Conservation (phyloP, 2,329 filamentous ascomycete species). For the Cordyceps tenuipes region DNA sequence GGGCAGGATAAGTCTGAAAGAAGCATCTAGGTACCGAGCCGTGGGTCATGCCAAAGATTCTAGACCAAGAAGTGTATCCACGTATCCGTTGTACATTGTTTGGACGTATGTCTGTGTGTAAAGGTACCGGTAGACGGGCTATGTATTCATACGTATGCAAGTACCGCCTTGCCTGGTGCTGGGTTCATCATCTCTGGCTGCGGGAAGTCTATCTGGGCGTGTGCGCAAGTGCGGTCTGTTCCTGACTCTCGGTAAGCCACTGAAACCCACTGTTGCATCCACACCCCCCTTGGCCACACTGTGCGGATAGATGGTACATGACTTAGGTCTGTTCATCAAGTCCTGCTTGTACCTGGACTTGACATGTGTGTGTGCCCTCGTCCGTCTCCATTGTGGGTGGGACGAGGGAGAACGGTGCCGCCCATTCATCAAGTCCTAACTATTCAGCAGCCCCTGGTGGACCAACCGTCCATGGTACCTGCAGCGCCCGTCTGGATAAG, state of each 20-base stretch:
- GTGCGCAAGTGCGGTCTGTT: background rate
- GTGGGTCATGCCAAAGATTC: conserved; percentile 10
- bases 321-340: background rate
- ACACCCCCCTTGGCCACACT: conserved; percentile 9
- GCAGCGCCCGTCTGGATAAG: background rate
- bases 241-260: conserved; percentile 10
- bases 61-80: conserved; percentile 7
- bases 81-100: background rate
- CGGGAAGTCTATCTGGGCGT: conserved; percentile 8
- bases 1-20: conserved; percentile 1
- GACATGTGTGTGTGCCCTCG: background rate
- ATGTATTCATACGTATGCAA: background rate
- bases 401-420: conserved; percentile 1
- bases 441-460: background rate
- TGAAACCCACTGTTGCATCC: background rate
- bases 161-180: background rate
- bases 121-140: background rate
- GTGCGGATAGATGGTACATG: background rate
- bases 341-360: conserved; percentile 9
- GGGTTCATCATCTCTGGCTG: background rate
- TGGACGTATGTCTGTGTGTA: background rate
- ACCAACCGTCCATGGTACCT: background rate
- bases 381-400: conserved; percentile 1
- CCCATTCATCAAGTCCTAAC: background rate
- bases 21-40: conserved; percentile 1